Evolutionary conservation across 176 grass and related monocot species (phyloP).

Genomic region (Cocos nucifera): DNA sequence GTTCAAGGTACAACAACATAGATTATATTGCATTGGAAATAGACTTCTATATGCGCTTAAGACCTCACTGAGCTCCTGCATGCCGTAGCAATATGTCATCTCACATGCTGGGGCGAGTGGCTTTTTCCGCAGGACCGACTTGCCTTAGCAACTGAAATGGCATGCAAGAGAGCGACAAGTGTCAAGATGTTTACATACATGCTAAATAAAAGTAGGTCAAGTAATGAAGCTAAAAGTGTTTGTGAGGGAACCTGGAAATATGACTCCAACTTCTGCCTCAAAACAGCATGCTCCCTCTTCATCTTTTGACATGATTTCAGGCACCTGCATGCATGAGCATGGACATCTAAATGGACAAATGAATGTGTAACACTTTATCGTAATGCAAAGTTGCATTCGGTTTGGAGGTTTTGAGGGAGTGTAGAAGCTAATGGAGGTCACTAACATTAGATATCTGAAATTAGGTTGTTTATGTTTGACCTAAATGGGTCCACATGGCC

Average conservation of each 20-base stretch:
- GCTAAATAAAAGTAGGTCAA: not conserved
- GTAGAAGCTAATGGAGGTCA: too few relatives aligned
- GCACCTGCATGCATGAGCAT: slow-evolving; percentile 40
- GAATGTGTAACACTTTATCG: not conserved
- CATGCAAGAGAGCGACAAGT: not conserved
- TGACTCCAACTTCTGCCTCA: slow-evolving; percentile 85
- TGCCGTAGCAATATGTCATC: not conserved
- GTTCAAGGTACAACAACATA: not conserved
- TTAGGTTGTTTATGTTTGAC: too few relatives aligned
- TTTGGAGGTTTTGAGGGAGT: not conserved
- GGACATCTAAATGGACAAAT: slow-evolving; percentile 4
- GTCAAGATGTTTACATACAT: not conserved
- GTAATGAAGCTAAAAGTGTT: not conserved
- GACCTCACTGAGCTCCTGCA: not conserved
- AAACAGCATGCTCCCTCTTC: slow-evolving; percentile 68
- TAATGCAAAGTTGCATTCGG: not conserved
- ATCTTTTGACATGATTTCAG: slow-evolving; percentile 68
- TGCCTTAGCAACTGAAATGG: slow-evolving; percentile 53
- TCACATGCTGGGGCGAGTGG: slow-evolving; percentile 52
- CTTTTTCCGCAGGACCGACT: slow-evolving; percentile 56
- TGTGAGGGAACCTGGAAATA: slow-evolving; percentile 75
- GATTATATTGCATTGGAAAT: not conserved
- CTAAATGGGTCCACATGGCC: not conserved
- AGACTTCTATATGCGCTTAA: not conserved
- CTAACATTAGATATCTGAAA: too few relatives aligned